Percentiles rank a stretch among this genome's conserved stretches.
Evolutionary conservation across 2,329 filamentous ascomycete genomes (phyloP).

Genomic region (Claviceps paspali): DNA sequence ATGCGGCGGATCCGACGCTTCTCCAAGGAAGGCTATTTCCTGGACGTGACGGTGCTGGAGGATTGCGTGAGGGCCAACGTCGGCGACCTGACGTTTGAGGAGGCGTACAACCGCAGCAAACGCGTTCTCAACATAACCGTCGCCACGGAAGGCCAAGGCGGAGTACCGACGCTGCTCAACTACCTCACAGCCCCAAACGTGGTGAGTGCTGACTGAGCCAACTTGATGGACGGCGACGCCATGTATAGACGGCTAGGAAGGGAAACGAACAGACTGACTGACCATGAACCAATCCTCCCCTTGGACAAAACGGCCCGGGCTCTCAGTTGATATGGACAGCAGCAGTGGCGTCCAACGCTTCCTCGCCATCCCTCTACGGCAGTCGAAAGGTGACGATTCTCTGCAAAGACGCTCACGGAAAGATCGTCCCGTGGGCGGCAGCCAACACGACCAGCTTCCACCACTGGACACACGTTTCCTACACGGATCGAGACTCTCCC

Average conservation of each 20-base stretch:
- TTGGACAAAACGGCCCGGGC: too few species aligned
- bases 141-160: slow-evolving; percentile 56
- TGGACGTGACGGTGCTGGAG: slow-evolving; percentile 69
- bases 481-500: slow-evolving; percentile 48
- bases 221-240: not conserved
- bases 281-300: not conserved
- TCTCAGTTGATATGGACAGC: slow-evolving; percentile 62
- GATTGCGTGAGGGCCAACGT: slow-evolving; percentile 74
- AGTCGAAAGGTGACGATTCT: slow-evolving; percentile 50
- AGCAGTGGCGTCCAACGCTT: slow-evolving; percentile 60
- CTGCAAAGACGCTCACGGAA: slow-evolving; percentile 61
- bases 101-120: slow-evolving; percentile 76
- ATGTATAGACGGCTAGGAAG: too few species aligned
- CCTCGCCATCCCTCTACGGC: slow-evolving; percentile 48
- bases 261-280: too few species aligned
- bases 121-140: slow-evolving; percentile 85
- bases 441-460: slow-evolving; percentile 45
- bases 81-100: slow-evolving; percentile 82
- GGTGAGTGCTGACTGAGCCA: slow-evolving; percentile 34
- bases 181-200: slow-evolving; percentile 90
- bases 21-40: slow-evolving; percentile 61
- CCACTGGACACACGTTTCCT: slow-evolving; percentile 51
- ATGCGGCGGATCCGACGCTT: slow-evolving; percentile 54
- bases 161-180: slow-evolving; percentile 74
- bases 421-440: slow-evolving; percentile 59